These are phyloP conservation scores for Boletellus deceptivus DNA, from an alignment of 1,284 basidiomycete genomes.

Conservation along the genomic window DNA sequence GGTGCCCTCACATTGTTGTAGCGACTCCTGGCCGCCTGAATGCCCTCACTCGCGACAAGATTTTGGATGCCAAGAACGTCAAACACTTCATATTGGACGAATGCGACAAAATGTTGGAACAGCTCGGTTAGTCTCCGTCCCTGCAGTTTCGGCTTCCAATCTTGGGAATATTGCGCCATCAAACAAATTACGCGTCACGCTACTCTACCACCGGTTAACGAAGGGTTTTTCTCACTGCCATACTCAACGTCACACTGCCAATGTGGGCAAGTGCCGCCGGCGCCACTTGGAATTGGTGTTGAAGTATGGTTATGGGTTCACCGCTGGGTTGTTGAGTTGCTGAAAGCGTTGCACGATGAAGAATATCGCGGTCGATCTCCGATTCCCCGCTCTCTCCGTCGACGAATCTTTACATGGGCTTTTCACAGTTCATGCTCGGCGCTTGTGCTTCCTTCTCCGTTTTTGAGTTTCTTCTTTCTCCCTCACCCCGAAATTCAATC, in stretches of 20 bases:
- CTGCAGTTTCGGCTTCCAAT: slow-evolving; percentile 57
- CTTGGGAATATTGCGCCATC: slow-evolving; percentile 41
- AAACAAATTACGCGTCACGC: slow-evolving; percentile 40
- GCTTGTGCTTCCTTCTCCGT: slow-evolving; percentile 15
- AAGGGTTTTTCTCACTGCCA: slow-evolving; percentile 46
- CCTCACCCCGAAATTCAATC: slow-evolving; percentile 43
- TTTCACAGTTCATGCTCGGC: slow-evolving; percentile 11
- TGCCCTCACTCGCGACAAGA: slow-evolving; percentile 90
- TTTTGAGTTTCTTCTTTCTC: slow-evolving; percentile 46
- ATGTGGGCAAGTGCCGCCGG: slow-evolving; percentile 39
- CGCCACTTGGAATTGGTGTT: slow-evolving; percentile 36
- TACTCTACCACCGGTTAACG: slow-evolving; percentile 37
- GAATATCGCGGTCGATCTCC: slow-evolving; percentile 21
- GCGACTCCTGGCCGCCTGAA: slow-evolving; percentile 97
- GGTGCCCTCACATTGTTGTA: slow-evolving; percentile 98
- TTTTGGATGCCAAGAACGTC: slow-evolving; percentile 88
- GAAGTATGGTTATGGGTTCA: slow-evolving; percentile 33
- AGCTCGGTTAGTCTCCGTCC: slow-evolving; percentile 91
- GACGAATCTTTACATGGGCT: slow-evolving; percentile 16
- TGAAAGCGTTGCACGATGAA: slow-evolving; percentile 31
- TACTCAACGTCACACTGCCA: slow-evolving; percentile 49
- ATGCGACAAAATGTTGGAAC: slow-evolving; percentile 99
- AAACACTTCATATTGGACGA: slow-evolving; percentile 99
- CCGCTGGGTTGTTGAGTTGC: slow-evolving; percentile 34
- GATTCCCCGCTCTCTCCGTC: slow-evolving; percentile 17